These are phyloP conservation scores for Eleusine coracana DNA, from an alignment of 176 grass and related monocot genomes.

Conservation along the genomic window DNA sequence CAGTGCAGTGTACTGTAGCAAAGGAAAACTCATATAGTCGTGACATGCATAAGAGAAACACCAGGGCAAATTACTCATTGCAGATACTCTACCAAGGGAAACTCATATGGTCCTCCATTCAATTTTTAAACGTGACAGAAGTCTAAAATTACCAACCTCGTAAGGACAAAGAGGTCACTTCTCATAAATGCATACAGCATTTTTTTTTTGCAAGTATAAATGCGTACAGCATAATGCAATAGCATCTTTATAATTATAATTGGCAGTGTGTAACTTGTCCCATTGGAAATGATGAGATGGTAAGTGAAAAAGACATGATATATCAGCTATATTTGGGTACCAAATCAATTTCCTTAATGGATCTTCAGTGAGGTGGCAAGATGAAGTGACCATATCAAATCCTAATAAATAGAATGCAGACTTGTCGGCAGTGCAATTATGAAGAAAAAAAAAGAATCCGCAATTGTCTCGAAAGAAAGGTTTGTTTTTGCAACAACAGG, in stretches of 20 bases:
- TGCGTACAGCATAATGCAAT: neutral
- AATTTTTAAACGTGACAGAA: neutral
- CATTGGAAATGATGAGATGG: conserved; percentile 30
- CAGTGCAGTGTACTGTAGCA: too few relatives aligned
- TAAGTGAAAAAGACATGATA: conserved; percentile 32
- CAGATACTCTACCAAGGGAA: neutral
- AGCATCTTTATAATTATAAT: neutral
- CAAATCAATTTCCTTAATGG: conserved; percentile 5
- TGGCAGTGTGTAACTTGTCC: neutral
- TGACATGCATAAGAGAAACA: neutral
- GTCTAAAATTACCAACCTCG: neutral
- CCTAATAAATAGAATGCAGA: neutral
- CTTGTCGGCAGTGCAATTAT: conserved; percentile 10
- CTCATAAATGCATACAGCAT: neutral
- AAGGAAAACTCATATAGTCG: too few relatives aligned
- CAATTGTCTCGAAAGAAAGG: conserved; percentile 9
- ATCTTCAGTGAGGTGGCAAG: conserved; percentile 25
- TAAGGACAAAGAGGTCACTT: neutral
- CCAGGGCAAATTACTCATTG: neutral
- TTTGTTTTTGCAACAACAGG: neutral
- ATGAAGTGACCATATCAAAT: conserved; percentile 27
- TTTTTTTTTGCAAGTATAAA: neutral
- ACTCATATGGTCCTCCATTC: neutral
- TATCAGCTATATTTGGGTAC: conserved; percentile 13
- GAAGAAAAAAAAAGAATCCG: neutral